Percentiles rank a stretch among this genome's conserved stretches.
These are phyloP conservation scores for Globisporangium takayamanum DNA, from an alignment of 352 stramenopile species.

Conservation along the genomic window DNA sequence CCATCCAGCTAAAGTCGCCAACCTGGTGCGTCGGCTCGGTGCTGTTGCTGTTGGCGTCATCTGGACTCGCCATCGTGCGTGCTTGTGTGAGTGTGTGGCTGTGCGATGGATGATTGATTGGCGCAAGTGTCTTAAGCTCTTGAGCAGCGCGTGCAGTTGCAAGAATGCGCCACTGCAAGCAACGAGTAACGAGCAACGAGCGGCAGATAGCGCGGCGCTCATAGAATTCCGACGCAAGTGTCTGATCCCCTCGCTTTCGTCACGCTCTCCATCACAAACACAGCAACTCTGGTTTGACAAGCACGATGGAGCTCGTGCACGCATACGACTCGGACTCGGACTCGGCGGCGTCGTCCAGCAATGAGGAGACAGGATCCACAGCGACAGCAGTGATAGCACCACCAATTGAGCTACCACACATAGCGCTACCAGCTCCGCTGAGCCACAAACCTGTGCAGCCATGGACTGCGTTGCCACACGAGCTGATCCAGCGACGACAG, in stretches of 20 bases:
- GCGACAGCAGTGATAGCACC: neutral
- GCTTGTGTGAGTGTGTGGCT: neutral
- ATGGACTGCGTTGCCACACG: neutral
- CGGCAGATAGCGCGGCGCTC: neutral
- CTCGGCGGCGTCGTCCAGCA: neutral
- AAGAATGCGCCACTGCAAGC: neutral
- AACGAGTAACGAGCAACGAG: neutral
- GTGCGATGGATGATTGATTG: neutral
- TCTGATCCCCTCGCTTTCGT: neutral
- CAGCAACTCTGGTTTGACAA: neutral
- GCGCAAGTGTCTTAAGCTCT: neutral
- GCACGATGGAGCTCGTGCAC: constrained; percentile 12
- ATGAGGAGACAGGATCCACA: neutral
- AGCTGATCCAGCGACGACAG: neutral
- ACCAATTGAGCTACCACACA: neutral
- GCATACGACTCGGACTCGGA: constrained; percentile 9
- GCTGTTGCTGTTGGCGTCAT: neutral
- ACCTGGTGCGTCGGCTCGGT: constrained; percentile 17
- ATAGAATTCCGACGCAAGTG: neutral
- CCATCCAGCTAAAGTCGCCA: constrained; percentile 65
- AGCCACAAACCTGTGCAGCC: neutral
- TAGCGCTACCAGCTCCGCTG: neutral
- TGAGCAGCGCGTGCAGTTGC: neutral
- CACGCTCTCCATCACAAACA: neutral
- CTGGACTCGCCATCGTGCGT: neutral